phyloP scores from a whole-genome alignment of 139 green algal genomes.

The Auxenochlorella pyrenoidosa region DNA sequence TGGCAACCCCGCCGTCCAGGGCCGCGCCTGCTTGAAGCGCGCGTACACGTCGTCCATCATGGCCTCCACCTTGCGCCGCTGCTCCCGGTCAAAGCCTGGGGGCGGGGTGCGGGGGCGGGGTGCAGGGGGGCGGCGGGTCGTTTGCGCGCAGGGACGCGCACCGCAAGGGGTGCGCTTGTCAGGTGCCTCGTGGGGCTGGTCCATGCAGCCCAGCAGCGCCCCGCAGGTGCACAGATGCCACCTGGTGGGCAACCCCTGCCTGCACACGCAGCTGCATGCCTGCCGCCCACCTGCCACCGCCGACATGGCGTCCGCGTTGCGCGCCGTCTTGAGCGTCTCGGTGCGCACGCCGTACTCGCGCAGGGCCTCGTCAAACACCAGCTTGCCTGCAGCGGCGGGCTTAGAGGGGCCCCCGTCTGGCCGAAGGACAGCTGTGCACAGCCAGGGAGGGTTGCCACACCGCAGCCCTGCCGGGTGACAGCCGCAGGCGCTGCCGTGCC shows the following conservation, averaged over 20 bases:
- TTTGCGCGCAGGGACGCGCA: background rate
- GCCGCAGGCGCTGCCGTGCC: too few relatives aligned
- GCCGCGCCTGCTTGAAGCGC: slow-evolving; percentile 17
- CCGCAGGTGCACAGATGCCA: too few relatives aligned
- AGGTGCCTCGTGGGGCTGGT: too few relatives aligned
- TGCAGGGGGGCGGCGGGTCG: background rate
- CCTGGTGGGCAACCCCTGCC: background rate
- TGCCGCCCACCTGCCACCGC: background rate
- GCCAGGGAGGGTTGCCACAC: too few relatives aligned
- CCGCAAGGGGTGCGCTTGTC: too few relatives aligned
- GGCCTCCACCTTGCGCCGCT: slow-evolving; percentile 76
- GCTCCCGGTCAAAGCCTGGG: slow-evolving; percentile 71
- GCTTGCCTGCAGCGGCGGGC: slow-evolving; percentile 18
- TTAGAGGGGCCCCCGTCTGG: too few relatives aligned
- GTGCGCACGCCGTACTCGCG: background rate
- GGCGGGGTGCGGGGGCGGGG: background rate
- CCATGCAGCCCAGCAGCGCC: too few relatives aligned
- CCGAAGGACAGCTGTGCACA: too few relatives aligned
- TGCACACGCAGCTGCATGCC: too few relatives aligned
- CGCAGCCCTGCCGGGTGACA: too few relatives aligned
- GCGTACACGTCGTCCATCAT: slow-evolving; percentile 81
- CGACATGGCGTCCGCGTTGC: background rate
- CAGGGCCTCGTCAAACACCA: slow-evolving; percentile 5
- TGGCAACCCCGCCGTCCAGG: too few relatives aligned
- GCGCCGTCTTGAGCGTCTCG: background rate